Conservation (phyloP, 2,329 filamentous ascomycete species). For the Sporothrix phasma region DNA sequence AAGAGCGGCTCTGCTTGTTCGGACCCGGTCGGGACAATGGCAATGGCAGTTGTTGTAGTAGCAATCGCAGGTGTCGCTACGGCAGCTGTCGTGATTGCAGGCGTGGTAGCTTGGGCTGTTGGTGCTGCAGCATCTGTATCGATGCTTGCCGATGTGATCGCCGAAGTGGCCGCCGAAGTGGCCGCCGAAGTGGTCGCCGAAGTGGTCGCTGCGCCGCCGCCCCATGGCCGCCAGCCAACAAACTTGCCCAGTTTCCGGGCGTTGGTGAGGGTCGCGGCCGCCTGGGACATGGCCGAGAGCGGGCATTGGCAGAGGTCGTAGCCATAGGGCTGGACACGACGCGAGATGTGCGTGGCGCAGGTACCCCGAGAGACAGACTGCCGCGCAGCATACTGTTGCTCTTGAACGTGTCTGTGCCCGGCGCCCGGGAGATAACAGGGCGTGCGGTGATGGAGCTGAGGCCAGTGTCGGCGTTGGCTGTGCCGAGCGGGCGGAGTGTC, state of each 20-base stretch:
- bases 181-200: neutral
- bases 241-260: conserved; percentile 21
- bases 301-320: conserved; percentile 14
- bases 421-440: conserved; percentile 43
- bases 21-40: neutral
- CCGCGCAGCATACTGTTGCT: conserved; percentile 52
- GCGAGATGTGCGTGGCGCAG: conserved; percentile 22
- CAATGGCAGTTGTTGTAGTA: neutral
- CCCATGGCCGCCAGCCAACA: conserved; percentile 35
- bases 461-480: conserved; percentile 44
- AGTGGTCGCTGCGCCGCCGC: conserved; percentile 17
- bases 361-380: conserved; percentile 33
- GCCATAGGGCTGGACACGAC: conserved; percentile 21
- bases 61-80: neutral
- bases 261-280: neutral
- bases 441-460: conserved; percentile 50
- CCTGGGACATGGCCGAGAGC: neutral
- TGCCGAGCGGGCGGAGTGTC: conserved; percentile 44
- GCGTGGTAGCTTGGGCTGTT: neutral
- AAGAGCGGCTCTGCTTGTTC: neutral
- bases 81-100: neutral
- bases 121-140: neutral
- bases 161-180: neutral
- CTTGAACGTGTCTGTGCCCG: conserved; percentile 31
- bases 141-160: neutral